Percentiles rank a stretch among this genome's conserved stretches.
phyloP scores from a whole-genome alignment of 2,329 filamentous ascomycete species.

The Hypoxylon sp. region DNA sequence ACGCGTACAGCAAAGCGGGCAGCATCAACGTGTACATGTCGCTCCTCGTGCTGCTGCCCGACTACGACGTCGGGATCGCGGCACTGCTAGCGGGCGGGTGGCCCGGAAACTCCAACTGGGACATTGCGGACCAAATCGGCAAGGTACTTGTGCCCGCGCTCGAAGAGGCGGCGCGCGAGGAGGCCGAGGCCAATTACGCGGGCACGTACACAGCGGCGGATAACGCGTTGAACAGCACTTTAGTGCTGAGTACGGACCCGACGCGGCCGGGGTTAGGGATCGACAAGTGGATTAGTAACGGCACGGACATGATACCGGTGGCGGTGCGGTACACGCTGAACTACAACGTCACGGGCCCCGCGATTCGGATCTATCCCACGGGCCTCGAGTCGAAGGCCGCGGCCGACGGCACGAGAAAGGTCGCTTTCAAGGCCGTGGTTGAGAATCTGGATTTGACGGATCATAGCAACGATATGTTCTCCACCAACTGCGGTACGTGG shows the following conservation, averaged over 20 bases:
- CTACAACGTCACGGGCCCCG: slow-evolving; percentile 44
- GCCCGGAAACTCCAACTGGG: slow-evolving; percentile 51
- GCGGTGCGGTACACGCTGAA: slow-evolving; percentile 47
- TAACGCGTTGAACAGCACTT: slow-evolving; percentile 33
- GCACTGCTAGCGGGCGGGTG: slow-evolving; percentile 48
- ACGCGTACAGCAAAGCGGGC: slow-evolving; percentile 50
- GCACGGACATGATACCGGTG: slow-evolving; percentile 48
- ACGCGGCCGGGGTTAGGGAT: slow-evolving; percentile 46
- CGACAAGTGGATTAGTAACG: slow-evolving; percentile 48
- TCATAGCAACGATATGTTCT: slow-evolving; percentile 45
- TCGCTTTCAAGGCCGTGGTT: slow-evolving; percentile 49
- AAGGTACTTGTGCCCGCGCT: slow-evolving; percentile 45
- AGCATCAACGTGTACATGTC: slow-evolving; percentile 50
- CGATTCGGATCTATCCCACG: slow-evolving; percentile 49
- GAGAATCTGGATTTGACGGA: slow-evolving; percentile 45
- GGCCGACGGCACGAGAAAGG: slow-evolving; percentile 20
- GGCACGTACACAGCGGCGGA: slow-evolving; percentile 41
- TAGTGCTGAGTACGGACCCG: slow-evolving; percentile 45
- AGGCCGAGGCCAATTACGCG: slow-evolving; percentile 42
- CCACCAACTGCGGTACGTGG: slow-evolving; percentile 50
- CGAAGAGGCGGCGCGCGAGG: slow-evolving; percentile 44
- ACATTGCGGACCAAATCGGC: slow-evolving; percentile 48
- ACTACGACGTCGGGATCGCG: slow-evolving; percentile 49
- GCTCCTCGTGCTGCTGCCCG: slow-evolving; percentile 47
- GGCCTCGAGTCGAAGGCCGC: slow-evolving; percentile 40